A percentile compares a stretch with the other conserved stretches of the same genome.
These are phyloP conservation scores for Salvia rosmarinus DNA, from an alignment of 257 asterid genomes.

Conservation along the genomic window DNA sequence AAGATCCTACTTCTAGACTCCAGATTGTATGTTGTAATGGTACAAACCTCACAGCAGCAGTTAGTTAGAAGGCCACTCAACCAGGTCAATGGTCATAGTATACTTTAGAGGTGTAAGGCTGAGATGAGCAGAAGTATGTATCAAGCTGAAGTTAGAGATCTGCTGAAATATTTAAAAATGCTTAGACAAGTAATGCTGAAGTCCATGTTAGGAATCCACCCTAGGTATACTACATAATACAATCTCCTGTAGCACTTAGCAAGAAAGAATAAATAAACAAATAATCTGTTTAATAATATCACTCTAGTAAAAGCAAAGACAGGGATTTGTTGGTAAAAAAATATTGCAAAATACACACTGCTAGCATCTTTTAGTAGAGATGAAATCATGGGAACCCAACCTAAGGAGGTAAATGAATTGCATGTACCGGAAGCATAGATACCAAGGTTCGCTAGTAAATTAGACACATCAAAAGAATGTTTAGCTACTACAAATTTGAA, in stretches of 20 bases:
- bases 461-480: slow-evolving; percentile 21
- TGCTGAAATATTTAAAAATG: background rate
- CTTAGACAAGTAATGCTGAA: background rate
- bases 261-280: slow-evolving; percentile 3
- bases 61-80: background rate
- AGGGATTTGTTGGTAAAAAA: background rate
- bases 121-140: background rate
- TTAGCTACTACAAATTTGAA: slow-evolving; percentile 39
- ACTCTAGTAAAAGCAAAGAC: slow-evolving; percentile 9
- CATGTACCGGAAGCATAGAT: background rate
- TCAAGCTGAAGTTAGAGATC: background rate
- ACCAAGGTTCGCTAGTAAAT: slow-evolving; percentile 7
- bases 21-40: background rate
- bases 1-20: background rate
- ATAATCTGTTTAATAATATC: slow-evolving; percentile 3
- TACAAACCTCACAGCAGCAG: background rate
- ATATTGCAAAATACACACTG: slow-evolving; percentile 14
- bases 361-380: slow-evolving; percentile 25
- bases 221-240: slow-evolving; percentile 5
- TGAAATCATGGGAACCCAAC: background rate
- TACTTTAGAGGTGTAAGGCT: background rate
- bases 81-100: slow-evolving; percentile 8
- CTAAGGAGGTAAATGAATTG: background rate
- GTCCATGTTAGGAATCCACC: background rate
- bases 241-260: background rate